Base-by-base conservation (phyloP, 2,329 filamentous ascomycete genomes). In the Sarocladium kiliense region DNA sequence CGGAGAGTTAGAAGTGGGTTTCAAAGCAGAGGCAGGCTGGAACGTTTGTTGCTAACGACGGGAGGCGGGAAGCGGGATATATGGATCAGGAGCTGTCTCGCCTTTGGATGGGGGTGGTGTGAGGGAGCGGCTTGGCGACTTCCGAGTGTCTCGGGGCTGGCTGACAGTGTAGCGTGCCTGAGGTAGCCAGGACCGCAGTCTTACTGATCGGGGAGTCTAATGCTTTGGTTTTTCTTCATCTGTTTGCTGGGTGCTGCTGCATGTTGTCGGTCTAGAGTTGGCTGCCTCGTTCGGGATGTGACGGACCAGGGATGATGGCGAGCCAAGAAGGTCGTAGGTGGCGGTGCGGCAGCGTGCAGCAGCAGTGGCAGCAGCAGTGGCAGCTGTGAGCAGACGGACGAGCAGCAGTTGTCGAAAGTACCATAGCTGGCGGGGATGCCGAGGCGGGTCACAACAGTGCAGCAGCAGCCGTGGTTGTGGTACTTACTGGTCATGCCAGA, bases 11-110 rank as follows among this genome's bases (percentile, higher is more conserved):
- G 49, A 39, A 36, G 34, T 39, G 36, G 53, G 37, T 32, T 44
- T 30, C 53, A 54, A 45, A 25, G 25, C 18, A 19, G 39, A 45
- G 39, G 26, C 53, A 54, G 39, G 37, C 53, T 42, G 53, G 37
- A 54, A 44, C 41, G 10, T 14, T 34, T 45, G 37, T 4, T 27
- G 37, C 25, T 3, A 5, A 30, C n/a, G 21, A 19, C 23, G 9
- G n/a, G 25, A 23, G 39, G 53, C 26, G 25, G 47, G 3, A 6
- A 27, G 47, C 47, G 27, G 47, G 27, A 51, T 34, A 51, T 51
- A 51, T 51, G 47, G 47, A 51, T 34, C 47, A 51, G 47, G 30
- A 36, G 27, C n/a, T 51, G 47, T 51, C 27, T 51, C 47, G 47
- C 30, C 12, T 51, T 3, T 11, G 47, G 16, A 18, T 18, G 37